These are phyloP conservation scores for Glaciozyma antarctica DNA, from an alignment of 768 basidiomycete species.

Conservation along the genomic window DNA sequence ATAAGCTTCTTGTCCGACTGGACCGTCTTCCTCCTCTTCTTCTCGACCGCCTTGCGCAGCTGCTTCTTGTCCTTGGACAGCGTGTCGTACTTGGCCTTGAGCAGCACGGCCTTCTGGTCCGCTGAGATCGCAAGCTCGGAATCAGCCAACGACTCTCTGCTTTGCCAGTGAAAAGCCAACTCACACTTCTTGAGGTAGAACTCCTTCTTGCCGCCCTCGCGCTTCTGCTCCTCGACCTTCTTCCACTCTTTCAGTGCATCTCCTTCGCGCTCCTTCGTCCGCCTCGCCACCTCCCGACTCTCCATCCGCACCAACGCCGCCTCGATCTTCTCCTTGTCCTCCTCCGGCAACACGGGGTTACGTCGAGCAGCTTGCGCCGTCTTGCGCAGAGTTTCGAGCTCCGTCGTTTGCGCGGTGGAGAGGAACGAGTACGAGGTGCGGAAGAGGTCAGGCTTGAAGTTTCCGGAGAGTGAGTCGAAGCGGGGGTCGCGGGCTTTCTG, in stretches of 20 bases:
- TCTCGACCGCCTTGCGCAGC: conserved; percentile 30
- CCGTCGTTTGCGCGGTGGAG: conserved; percentile 8
- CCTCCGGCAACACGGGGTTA: conserved; percentile 13
- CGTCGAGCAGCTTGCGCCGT: conserved; percentile 14
- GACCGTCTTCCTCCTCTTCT: conserved; percentile 25
- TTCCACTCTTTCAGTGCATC: conserved; percentile 24
- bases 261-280: conserved; percentile 20
- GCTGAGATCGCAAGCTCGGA: conserved; percentile 2
- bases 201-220: conserved; percentile 22
- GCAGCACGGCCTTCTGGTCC: conserved; percentile 24
- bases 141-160: not conserved
- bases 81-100: conserved; percentile 31
- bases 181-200: conserved; percentile 29
- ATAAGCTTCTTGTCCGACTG: conserved; percentile 33
- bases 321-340: conserved; percentile 22
- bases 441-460: conserved; percentile 23
- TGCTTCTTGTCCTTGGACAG: conserved; percentile 29
- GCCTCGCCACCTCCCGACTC: conserved; percentile 20
- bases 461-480: conserved; percentile 28
- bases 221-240: conserved; percentile 24
- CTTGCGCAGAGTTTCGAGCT: conserved; percentile 20
- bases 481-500: conserved; percentile 29
- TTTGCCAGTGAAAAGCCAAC: not conserved
- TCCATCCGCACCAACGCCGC: conserved; percentile 27
- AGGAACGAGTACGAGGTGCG: conserved; percentile 26